A percentile compares a stretch with the other conserved stretches of the same genome.
Evolutionary conservation across 2,329 filamentous ascomycete genomes (phyloP).

Genomic region (Diaporthe caulivora): DNA sequence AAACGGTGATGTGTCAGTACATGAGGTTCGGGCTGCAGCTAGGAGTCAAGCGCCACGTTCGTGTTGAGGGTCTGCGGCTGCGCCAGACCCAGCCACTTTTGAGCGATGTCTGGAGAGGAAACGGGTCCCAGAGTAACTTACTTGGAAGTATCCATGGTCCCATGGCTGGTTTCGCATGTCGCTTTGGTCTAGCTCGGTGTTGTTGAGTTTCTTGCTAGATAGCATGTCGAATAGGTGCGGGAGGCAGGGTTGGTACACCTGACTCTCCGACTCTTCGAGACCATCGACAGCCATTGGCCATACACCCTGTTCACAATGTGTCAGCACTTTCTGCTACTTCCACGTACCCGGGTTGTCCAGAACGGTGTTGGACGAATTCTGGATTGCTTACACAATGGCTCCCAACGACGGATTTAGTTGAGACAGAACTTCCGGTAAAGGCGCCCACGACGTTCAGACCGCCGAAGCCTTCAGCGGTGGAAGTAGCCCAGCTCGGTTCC

Average conservation of each 20-base stretch:
- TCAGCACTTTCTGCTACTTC: background rate
- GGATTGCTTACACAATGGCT: constrained; percentile 49
- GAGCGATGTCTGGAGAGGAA: background rate
- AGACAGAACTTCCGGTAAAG: constrained; percentile 57
- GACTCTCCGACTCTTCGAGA: constrained; percentile 55
- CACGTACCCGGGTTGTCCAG: background rate
- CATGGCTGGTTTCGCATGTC: constrained; percentile 47
- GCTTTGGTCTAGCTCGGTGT: constrained; percentile 23
- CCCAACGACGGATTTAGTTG: constrained; percentile 56
- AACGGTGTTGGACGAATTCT: background rate
- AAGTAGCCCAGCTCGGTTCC: constrained; percentile 13
- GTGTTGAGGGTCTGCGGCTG: background rate
- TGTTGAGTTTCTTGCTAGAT: constrained; percentile 43
- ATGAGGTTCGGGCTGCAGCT: background rate
- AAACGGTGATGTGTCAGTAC: background rate
- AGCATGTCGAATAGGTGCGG: constrained; percentile 54
- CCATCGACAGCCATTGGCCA: constrained; percentile 56
- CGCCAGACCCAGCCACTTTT: background rate
- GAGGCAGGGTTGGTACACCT: constrained; percentile 59
- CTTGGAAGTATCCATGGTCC: constrained; percentile 50
- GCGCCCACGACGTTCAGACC: constrained; percentile 55
- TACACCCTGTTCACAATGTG: constrained; percentile 45
- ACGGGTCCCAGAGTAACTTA: background rate
- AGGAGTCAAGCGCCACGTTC: background rate
- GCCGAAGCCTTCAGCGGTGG: constrained; percentile 46